Evolutionary conservation across 2,329 filamentous ascomycete species (phyloP).

Genomic region (Didymella keratinophila): DNA sequence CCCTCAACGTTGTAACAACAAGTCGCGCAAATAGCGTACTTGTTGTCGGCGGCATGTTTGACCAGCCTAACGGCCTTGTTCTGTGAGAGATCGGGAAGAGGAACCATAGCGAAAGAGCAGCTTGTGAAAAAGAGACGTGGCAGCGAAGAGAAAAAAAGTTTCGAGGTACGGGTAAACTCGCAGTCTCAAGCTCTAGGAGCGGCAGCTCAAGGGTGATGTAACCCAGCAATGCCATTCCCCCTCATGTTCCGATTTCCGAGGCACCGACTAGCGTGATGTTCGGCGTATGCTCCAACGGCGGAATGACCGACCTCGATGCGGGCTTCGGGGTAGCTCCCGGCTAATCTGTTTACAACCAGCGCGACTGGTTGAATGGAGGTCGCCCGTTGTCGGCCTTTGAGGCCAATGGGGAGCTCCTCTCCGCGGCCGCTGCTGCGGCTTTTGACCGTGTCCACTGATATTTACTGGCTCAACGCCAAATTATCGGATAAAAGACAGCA

Average conservation of each 20-base stretch:
- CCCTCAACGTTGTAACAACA: conserved; percentile 75
- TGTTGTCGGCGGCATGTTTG: conserved; percentile 62
- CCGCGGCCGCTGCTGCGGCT: conserved; percentile 19
- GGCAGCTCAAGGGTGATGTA: conserved; percentile 52
- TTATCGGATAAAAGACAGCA: neutral
- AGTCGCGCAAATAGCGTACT: conserved; percentile 68
- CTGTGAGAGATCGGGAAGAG: conserved; percentile 53
- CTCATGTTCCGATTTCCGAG: conserved; percentile 21
- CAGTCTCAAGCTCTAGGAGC: conserved; percentile 55
- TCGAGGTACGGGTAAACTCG: conserved; percentile 10
- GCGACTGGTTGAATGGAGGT: conserved; percentile 4
- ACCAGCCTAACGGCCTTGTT: conserved; percentile 58
- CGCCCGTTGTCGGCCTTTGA: conserved; percentile 12
- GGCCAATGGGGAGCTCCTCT: conserved; percentile 18
- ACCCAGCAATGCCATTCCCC: conserved; percentile 12
- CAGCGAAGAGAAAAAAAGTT: conserved; percentile 4
- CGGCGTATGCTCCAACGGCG: conserved; percentile 24
- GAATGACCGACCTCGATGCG: conserved; percentile 24
- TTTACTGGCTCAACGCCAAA: neutral
- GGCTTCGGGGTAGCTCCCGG: conserved; percentile 28
- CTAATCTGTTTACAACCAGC: conserved; percentile 13
- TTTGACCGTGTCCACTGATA: conserved; percentile 8
- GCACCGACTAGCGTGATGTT: conserved; percentile 16
- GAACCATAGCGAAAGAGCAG: conserved; percentile 59
- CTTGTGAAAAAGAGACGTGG: neutral